Evolutionary conservation across 306 rosid genomes (phyloP), one percentile per base, ranked within the genome.

Genomic region (Spatholobus suberectus): DNA sequence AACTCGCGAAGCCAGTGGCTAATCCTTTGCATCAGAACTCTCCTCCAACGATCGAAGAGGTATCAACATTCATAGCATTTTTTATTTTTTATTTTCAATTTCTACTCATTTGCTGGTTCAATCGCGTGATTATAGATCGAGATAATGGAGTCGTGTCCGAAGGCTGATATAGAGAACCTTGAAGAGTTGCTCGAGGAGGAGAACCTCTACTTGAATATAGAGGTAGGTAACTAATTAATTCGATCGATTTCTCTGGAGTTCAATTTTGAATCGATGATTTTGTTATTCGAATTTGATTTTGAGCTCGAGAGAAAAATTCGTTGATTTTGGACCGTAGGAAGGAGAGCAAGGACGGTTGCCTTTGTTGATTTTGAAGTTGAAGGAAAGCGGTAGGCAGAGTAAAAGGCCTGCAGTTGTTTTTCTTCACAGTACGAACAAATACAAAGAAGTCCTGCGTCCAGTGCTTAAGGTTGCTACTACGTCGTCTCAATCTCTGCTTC

Each of bases 341-440:
- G 99, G 96, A 84, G 98, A 92, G 79, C 99, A 96, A 87, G 98
- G 98, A 84, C 87, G 87, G 65, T 78, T 96, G 40, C 98, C 98
- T n/a, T 7, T 94, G 70, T 81, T 92, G 90, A 91, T 96, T 76
- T 21, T 93, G 77, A 92, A 95, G 87, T 37, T 90, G 92, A 91
- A 92, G 89, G 91, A 92, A 83, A 81, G 62, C 10, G 55, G 55
- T 76, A 59, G 55, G 34, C 70, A 67, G 81, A 94, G 63, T 83
- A 89, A 80, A 87, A 90, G 79, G 75, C 98, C 98, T 70, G 94
- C 94, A 0, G 83, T 94, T 80, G 96, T 96, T 76, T 85, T 92
- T 73, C 90, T 96, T 62, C 98, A 91, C 77, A 82, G 96, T 83
- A 86, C 99, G 43, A 49, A 88, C 68, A 86, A 85, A 79, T 75